Evolutionary conservation across 805 yeast species (phyloP), one percentile per base, ranked within the genome.

Genomic region (Jamesozyma gamospora): DNA sequence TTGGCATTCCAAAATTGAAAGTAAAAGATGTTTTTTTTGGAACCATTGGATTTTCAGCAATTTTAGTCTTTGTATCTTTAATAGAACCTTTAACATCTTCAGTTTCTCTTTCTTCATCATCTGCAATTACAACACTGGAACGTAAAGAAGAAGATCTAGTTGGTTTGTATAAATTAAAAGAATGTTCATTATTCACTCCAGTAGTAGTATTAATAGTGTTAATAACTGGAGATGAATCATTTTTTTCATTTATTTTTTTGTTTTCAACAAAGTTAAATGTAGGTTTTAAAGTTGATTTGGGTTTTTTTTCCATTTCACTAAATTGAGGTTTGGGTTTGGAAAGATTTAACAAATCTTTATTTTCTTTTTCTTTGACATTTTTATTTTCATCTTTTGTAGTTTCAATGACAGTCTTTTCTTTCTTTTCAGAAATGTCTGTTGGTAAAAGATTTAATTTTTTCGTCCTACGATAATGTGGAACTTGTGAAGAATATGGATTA

Each of bases 401-500:
- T 21, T 5, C 8, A 21, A 8, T 21, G 8, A 21, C 8, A 8
- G 24, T 6, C 5, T 21, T 5, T 21, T 21, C 24, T 8, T 21
- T 21, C 24, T 21, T 21, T 21, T 21, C 24, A 21, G 24, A 8
- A 8, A 21, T 21, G 8, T 5, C 11, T 33, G 29, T 16, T 18
- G 14, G 34, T 2, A 51, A 42, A 34, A 28, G 44, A 17, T 19
- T 44, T 12, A 27, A 27, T 25, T 45, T 41, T 18, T 32, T 32
- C 26, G 14, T 17, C n/a, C 17, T 31, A 5, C 35, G 31, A 8
- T 32, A 15, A 6, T 29, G 32, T 14, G 40, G 31, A 21, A 45
- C 41, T 13, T 44, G 47, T 5, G 57, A 41, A 4, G 70, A 64
- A 45, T 69, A 70, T 9, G 75, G 75, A 44, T 71, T 70, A 12